These are phyloP conservation scores for Gorgonomyces haynaldii DNA, from an alignment of 192 early-diverging fungal genomes.

Conservation along the genomic window DNA sequence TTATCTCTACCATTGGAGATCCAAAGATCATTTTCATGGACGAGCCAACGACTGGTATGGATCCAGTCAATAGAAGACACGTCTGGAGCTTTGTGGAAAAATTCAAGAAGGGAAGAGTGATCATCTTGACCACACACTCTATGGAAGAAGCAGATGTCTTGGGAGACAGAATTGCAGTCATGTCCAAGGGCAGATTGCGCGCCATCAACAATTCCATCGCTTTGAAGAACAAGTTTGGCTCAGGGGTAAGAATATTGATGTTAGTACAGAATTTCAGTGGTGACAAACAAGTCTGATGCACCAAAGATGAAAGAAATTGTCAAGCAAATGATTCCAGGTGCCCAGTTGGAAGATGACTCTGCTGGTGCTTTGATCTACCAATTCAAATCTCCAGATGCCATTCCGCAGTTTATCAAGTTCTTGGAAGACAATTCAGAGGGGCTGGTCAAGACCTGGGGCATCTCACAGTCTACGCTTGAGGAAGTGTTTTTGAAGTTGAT, in stretches of 20 bases:
- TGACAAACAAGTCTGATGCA: conserved; percentile 34
- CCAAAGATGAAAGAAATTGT: conserved; percentile 37
- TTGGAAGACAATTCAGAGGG: conserved; percentile 31
- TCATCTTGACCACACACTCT: conserved; percentile 37
- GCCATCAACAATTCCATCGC: conserved; percentile 58
- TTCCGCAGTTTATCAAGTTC: conserved; percentile 48
- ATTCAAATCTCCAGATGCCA: conserved; percentile 41
- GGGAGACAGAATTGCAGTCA: conserved; percentile 59
- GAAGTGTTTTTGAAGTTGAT: conserved; percentile 54
- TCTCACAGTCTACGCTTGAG: conserved; percentile 56
- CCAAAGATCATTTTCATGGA: conserved; percentile 44
- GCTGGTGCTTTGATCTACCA: conserved; percentile 54
- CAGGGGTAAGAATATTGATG: conserved; percentile 22
- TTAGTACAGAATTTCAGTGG: conserved; percentile 50
- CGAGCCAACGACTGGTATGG: conserved; percentile 50
- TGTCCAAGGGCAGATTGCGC: conserved; percentile 58
- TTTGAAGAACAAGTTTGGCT: conserved; percentile 65
- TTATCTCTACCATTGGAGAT: conserved; percentile 53
- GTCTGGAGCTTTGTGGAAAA: conserved; percentile 70
- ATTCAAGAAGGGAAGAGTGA: conserved; percentile 61
- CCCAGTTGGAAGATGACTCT: conserved; percentile 55
- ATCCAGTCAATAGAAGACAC: conserved; percentile 65
- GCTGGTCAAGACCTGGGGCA: conserved; percentile 48
- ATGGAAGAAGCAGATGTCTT: conserved; percentile 50
- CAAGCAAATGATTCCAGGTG: conserved; percentile 31